Evolutionary conservation across 2,329 filamentous ascomycete genomes (phyloP).

Genomic region (Epichloe coenophiala): DNA sequence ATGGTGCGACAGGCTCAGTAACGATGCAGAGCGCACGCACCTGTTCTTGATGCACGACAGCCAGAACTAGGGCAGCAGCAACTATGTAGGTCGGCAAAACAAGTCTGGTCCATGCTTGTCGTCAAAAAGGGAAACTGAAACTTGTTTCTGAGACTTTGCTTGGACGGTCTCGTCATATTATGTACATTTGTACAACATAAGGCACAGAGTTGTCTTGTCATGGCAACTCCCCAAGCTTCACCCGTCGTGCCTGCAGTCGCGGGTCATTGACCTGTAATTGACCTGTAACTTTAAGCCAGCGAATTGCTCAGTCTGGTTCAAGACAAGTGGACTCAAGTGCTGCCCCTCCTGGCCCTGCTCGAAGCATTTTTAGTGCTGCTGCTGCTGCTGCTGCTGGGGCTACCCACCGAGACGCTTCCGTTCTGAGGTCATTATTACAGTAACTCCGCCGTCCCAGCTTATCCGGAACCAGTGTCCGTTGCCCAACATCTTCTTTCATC

Average conservation of each 20-base stretch:
- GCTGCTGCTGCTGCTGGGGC: neutral
- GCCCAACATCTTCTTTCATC: conserved; percentile 5
- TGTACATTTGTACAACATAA: neutral
- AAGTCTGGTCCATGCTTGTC: no score
- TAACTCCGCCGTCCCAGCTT: conserved; percentile 9
- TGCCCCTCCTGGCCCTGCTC: neutral
- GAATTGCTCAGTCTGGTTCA: no score
- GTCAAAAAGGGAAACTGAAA: neutral
- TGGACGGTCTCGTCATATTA: neutral
- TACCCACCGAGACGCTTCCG: neutral
- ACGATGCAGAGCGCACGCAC: neutral
- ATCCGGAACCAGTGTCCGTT: conserved; percentile 5
- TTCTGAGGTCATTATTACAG: conserved; percentile 6
- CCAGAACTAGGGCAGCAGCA: neutral
- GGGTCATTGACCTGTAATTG: neutral
- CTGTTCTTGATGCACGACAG: neutral
- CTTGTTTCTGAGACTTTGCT: neutral
- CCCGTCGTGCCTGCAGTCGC: neutral
- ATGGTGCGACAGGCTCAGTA: neutral
- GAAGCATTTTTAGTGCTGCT: neutral
- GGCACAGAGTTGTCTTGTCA: neutral
- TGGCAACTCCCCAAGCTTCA: neutral
- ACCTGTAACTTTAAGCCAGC: neutral
- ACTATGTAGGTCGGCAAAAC: no score
- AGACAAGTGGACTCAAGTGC: no score